Percentiles rank a stretch among this genome's conserved stretches.
phyloP scores from a whole-genome alignment of 176 grass and related monocot genomes.

The Phyllostachys edulis region DNA sequence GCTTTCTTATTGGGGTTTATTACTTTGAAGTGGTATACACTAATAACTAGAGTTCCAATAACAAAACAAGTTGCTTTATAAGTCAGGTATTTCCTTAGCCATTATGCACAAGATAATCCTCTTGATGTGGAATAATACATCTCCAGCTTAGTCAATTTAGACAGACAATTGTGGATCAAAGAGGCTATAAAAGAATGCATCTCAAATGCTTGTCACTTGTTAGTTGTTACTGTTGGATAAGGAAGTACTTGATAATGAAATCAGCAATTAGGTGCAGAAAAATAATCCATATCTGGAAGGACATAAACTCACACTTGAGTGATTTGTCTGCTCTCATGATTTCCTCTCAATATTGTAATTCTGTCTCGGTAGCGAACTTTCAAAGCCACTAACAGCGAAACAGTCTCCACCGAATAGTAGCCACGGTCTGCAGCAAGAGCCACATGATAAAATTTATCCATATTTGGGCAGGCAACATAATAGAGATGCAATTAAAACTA shows the following conservation, averaged over 20 bases:
- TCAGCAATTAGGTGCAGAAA: background rate
- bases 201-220: background rate
- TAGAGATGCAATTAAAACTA: background rate
- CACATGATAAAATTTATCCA: conserved; percentile 4
- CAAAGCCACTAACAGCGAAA: conserved; percentile 86
- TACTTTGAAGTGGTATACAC: background rate
- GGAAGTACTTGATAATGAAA: background rate
- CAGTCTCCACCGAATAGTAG: conserved; percentile 94
- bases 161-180: background rate
- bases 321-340: conserved; percentile 98
- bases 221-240: background rate
- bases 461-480: background rate
- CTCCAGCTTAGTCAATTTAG: background rate
- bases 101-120: background rate
- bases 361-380: conserved; percentile 95
- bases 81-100: background rate
- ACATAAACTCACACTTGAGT: conserved; percentile 87
- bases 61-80: background rate
- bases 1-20: background rate
- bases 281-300: background rate
- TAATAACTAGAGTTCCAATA: background rate
- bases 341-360: conserved; percentile 98
- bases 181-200: background rate
- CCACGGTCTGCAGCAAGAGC: conserved; percentile 70
- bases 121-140: conserved; percentile 1